Evolutionary conservation across 2,329 filamentous ascomycete genomes (phyloP).

Genomic region (Aquanectria penicillioides): DNA sequence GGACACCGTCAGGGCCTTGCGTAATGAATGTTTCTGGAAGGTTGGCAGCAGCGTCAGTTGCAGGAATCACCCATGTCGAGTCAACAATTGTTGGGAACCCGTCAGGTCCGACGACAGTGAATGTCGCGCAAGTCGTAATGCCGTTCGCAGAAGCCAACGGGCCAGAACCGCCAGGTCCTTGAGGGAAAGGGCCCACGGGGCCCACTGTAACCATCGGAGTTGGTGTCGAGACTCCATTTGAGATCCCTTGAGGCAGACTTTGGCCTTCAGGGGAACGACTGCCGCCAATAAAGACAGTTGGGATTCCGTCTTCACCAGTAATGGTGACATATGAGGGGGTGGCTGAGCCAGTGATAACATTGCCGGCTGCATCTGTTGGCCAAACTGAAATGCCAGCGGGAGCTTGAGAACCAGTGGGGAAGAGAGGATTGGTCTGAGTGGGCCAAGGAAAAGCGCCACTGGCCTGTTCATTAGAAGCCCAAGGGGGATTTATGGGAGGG

Average conservation of each 20-base stretch:
- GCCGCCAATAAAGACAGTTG: constrained; percentile 6
- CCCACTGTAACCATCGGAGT: constrained; percentile 19
- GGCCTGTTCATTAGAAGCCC: constrained; percentile 26
- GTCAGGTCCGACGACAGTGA: constrained; percentile 46
- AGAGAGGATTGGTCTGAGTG: constrained; percentile 28
- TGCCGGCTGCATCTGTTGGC: constrained; percentile 25
- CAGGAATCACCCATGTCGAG: constrained; percentile 45
- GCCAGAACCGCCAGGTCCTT: constrained; percentile 22
- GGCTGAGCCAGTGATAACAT: constrained; percentile 14
- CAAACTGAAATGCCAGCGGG: constrained; percentile 26
- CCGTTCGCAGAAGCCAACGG: constrained; percentile 14
- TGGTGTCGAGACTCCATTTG: constrained; percentile 28
- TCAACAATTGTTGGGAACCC: constrained; percentile 48
- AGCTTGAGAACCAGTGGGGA: constrained; percentile 23
- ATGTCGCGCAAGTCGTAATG: constrained; percentile 37
- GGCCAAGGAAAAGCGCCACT: constrained; percentile 32
- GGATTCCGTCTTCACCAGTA: constrained; percentile 28
- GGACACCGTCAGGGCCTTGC: constrained; percentile 26
- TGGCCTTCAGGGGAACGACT: constrained; percentile 23
- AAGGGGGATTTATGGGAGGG: constrained; percentile 19
- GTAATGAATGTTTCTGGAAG: constrained; percentile 23
- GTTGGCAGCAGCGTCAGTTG: constrained; percentile 24
- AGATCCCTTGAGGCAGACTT: constrained; percentile 24
- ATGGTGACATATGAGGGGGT: constrained; percentile 34
- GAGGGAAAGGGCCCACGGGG: constrained; percentile 13